Conservation (phyloP, 108 stramenopile species). For the Mayamaea pseudoterrestris region DNA sequence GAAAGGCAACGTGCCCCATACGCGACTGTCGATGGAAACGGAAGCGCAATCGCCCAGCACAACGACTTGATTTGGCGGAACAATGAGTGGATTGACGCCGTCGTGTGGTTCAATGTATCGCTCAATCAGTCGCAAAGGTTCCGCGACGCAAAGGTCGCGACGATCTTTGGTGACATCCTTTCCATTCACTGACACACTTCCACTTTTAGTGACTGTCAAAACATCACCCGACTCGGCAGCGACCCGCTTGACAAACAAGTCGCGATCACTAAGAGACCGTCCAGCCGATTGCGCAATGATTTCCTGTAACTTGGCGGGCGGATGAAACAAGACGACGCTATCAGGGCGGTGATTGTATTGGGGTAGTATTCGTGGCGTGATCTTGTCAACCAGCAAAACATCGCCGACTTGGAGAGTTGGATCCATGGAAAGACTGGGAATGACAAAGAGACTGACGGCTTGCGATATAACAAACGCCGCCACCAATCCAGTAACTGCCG, state of each 20-base stretch:
- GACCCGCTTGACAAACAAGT: slow-evolving; percentile 60
- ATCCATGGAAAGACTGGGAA: slow-evolving; percentile 50
- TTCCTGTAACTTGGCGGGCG: slow-evolving; percentile 25
- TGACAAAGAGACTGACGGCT: slow-evolving; percentile 35
- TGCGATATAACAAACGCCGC: slow-evolving; percentile 34
- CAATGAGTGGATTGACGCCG: not conserved
- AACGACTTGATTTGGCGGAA: slow-evolving; percentile 18
- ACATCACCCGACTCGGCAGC: slow-evolving; percentile 39
- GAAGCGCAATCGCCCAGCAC: slow-evolving; percentile 55
- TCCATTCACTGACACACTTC: slow-evolving; percentile 28
- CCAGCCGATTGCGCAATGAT: slow-evolving; percentile 28
- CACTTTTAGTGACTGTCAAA: slow-evolving; percentile 19
- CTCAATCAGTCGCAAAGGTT: slow-evolving; percentile 33
- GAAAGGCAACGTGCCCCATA: slow-evolving; percentile 38
- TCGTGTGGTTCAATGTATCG: slow-evolving; percentile 16
- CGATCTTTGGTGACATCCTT: slow-evolving; percentile 8
- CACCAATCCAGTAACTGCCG: slow-evolving; percentile 29
- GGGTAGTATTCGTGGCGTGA: slow-evolving; percentile 21
- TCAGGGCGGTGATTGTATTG: slow-evolving; percentile 7
- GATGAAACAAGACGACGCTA: slow-evolving; percentile 43
- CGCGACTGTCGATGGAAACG: slow-evolving; percentile 52
- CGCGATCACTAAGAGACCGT: slow-evolving; percentile 15
- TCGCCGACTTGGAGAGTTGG: slow-evolving; percentile 44
- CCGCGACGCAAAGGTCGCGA: slow-evolving; percentile 24
- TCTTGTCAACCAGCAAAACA: slow-evolving; percentile 50